These are phyloP conservation scores for Turritis glabra DNA, from an alignment of 345 rosid species.

Conservation along the genomic window DNA sequence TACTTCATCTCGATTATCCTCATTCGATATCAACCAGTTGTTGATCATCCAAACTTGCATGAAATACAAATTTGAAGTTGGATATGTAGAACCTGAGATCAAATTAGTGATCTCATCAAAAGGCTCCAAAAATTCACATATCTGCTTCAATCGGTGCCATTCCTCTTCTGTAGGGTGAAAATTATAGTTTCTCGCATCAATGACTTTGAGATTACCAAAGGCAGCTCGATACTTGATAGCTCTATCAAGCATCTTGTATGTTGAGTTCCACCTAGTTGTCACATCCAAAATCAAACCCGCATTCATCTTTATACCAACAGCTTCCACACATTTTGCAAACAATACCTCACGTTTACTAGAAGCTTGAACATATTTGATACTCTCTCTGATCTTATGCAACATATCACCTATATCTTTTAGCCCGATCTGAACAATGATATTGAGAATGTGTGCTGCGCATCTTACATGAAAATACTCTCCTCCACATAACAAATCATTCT, in stretches of 20 bases:
- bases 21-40: not conserved
- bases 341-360: not conserved
- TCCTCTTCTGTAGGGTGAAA: not conserved
- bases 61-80: slow-evolving; percentile 5
- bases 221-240: not conserved
- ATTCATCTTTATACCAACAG: not conserved
- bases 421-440: not conserved
- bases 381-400: not conserved
- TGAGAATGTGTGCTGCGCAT: not conserved
- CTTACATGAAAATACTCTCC: not conserved
- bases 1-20: not conserved
- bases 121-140: not conserved
- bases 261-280: not conserved
- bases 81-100: not conserved
- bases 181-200: not conserved
- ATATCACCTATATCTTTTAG: not conserved
- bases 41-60: not conserved
- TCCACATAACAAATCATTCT: not conserved
- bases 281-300: not conserved
- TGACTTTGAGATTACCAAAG: not conserved
- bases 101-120: not conserved
- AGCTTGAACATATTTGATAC: not conserved
- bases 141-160: not conserved
- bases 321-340: not conserved
- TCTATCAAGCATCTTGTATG: not conserved